Percentiles rank a stretch among this genome's conserved stretches.
phyloP scores from a whole-genome alignment of 2,329 filamentous ascomycete species.

The Rhynchosporium agropyri region DNA sequence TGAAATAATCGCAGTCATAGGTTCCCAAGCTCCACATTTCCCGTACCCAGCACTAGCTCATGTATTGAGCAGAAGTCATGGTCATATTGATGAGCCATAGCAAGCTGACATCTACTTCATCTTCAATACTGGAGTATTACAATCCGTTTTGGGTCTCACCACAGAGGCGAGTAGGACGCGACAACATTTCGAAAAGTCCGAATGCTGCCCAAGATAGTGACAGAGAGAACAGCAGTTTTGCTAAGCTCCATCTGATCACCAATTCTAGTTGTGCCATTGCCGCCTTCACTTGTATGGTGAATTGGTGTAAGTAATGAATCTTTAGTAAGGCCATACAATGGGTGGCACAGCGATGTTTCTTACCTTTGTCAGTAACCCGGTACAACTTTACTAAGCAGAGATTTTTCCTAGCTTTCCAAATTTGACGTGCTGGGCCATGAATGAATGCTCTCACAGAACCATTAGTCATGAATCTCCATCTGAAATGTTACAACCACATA shows the following conservation, averaged over 20 bases:
- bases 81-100: slow-evolving; percentile 66
- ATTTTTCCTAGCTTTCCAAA: too few relatives aligned
- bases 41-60: slow-evolving; percentile 58
- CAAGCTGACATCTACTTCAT: slow-evolving; percentile 52
- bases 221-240: slow-evolving; percentile 55
- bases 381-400: too few relatives aligned
- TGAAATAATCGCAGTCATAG: slow-evolving; percentile 61
- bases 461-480: too few relatives aligned
- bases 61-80: slow-evolving; percentile 44
- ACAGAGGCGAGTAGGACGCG: slow-evolving; percentile 56
- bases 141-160: slow-evolving; percentile 58
- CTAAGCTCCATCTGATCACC: slow-evolving; percentile 59
- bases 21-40: slow-evolving; percentile 59
- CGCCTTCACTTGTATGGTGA: slow-evolving; percentile 39
- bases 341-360: too few relatives aligned
- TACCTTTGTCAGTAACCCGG: too few relatives aligned
- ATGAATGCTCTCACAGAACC: too few relatives aligned
- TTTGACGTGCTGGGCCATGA: too few relatives aligned
- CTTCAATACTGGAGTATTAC: slow-evolving; percentile 45
- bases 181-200: slow-evolving; percentile 64
- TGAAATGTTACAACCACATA: too few relatives aligned
- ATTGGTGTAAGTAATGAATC: slow-evolving; percentile 51
- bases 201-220: slow-evolving; percentile 63
- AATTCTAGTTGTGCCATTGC: slow-evolving; percentile 54
- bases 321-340: too few relatives aligned